These are phyloP conservation scores for Cryptococcus neoformans DNA, from an alignment of 1,284 basidiomycete genomes.

Conservation along the genomic window DNA sequence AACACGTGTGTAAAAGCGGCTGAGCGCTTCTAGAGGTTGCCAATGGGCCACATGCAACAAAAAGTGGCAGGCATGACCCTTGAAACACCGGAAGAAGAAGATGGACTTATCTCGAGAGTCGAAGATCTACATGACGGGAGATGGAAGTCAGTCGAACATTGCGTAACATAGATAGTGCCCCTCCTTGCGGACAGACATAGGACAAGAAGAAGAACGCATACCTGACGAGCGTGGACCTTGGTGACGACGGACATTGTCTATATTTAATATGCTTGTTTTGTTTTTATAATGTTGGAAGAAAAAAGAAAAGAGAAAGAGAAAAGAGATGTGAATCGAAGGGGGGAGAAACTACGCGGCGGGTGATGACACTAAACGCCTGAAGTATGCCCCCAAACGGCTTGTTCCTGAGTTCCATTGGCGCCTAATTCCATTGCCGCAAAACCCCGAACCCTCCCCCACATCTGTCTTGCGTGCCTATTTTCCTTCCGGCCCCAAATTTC, in stretches of 20 bases:
- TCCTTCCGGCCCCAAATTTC: no score
- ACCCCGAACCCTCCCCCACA: no score
- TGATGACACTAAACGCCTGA: no score
- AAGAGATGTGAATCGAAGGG: neutral
- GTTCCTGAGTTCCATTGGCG: no score
- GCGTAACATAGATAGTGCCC: neutral
- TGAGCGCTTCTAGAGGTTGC: neutral
- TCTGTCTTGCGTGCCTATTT: no score
- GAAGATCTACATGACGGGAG: constrained; percentile 66
- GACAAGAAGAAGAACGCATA: constrained; percentile 41
- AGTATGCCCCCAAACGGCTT: no score
- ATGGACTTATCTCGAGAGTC: constrained; percentile 73
- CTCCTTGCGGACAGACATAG: neutral
- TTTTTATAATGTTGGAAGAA: neutral
- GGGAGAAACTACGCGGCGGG: neutral
- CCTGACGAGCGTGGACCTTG: constrained; percentile 85
- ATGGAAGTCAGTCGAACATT: constrained; percentile 5
- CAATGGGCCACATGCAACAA: neutral
- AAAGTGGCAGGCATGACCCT: neutral
- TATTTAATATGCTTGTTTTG: constrained; percentile 1
- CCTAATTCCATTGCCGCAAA: no score
- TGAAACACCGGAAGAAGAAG: constrained; percentile 2
- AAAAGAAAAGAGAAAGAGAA: constrained; percentile 6
- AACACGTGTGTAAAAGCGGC: neutral
- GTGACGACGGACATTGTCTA: constrained; percentile 65